Evolutionary conservation across 345 rosid genomes (phyloP), one percentile per base, ranked within the genome.

Genomic region (Laguncularia racemosa): DNA sequence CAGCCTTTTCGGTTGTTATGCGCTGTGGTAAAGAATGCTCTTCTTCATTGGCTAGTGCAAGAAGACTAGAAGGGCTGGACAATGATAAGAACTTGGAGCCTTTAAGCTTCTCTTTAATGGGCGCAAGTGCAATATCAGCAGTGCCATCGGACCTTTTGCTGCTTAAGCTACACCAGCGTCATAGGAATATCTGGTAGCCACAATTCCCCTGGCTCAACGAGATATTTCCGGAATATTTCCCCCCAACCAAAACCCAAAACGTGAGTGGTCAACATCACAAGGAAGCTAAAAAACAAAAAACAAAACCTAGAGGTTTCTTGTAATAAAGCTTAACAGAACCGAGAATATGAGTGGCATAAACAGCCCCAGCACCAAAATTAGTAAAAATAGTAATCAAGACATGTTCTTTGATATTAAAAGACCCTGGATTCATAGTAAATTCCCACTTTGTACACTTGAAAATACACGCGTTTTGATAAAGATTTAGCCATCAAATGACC

Each of bases 231-330:
- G 75, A 82, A 89, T 47, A 86, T 38, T 48, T 89, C 96, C 16
- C 95, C 96, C 95, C 95, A 89, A 8, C 96, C 96, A 64, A 84
- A 89, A 20, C 95, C 91, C 45, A 89, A 44, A 50, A 88, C 96
- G 89, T 89, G 97, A 53, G 97, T 86, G 16, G 97, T 89, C 17
- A 73, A 8, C 91, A 84, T 82, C 46, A 89, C 65, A 43, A 89
- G 67, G 46, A 89, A 58, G 20, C 91, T 81, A 2, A 89, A 46
- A 66, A 86, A 77, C 1, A 16, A 65, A 56, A 46, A n/a, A n/a
- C n/a, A n/a, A n/a, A n/a, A n/a, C 72, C 52, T 19, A 89, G 86
- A 38, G 72, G 12, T 57, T 78, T 72, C 78, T 80, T 82, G 57
- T 86, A 86, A 33, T 56, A 67, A 44, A 86, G 80, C 77, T 78